Base-by-base conservation (phyloP, 345 rosid genomes). In the Murraya koenigii region DNA sequence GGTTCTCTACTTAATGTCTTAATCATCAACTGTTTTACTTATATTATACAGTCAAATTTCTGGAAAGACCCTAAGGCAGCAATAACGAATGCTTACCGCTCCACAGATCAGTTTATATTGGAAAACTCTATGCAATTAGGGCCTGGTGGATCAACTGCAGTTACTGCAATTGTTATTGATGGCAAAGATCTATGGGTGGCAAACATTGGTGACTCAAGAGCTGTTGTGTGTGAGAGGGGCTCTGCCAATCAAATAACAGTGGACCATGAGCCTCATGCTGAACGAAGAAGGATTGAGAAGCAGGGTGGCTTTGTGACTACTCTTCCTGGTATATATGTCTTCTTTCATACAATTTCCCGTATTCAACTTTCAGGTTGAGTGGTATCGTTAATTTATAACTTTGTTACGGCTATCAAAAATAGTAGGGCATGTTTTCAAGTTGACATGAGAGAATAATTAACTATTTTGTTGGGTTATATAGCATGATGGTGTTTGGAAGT, bases 61-160 rank as follows among this genome's bases (percentile, higher is more conserved):
- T 86, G 82, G 88, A 80, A 77, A 55, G 88, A 88, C 44, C 88
- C 91, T 8, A 75, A 49, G 60, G 73, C 58, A 0, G 91, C 89
- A 17, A 85, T 88, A 54, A 76, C 52, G 81, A 86, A 77, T 85
- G 91, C 91, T 20, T 88, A 88, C 61, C 75, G 78, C 69, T 77
- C 80, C 78, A 86, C 91, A 0, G 91, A 88, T 78, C 85, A 77
- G 81, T 69, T 56, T 19, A 88, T 88, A 54, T 78, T 88, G 82
- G 88, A 86, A 62, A 88, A 88, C 66, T 63, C 88, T 56, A 77
- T 85, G 87, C 86, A 83, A 76, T 82, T 88, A 70, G 91, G 91
- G 20, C 86, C 88, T 11, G 91, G 91, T 58, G 91, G 91, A 63
- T 88, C 91, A 23, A 88, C 91, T 66, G 91, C 91, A n/a, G 91